phyloP scores from a whole-genome alignment of 805 yeast species.

The Nematodospora valgi region DNA sequence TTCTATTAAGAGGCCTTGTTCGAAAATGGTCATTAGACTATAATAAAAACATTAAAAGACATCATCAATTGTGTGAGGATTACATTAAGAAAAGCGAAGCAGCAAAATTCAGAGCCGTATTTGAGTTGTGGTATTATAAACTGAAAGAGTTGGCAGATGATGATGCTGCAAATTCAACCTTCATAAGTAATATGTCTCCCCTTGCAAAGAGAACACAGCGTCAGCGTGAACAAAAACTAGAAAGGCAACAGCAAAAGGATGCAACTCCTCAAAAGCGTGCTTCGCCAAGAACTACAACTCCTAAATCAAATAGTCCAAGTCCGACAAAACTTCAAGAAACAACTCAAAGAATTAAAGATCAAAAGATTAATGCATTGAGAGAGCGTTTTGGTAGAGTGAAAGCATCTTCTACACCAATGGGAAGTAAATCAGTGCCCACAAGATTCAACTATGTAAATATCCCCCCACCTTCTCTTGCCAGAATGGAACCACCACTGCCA shows the following conservation, averaged over 20 bases:
- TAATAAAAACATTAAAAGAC: constrained; percentile 28
- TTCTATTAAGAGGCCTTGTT: constrained; percentile 21
- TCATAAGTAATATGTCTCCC: constrained; percentile 29
- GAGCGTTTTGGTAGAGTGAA: constrained; percentile 28
- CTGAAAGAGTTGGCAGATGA: constrained; percentile 8
- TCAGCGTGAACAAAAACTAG: constrained; percentile 5
- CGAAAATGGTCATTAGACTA: constrained; percentile 36
- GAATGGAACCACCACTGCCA: constrained; percentile 2
- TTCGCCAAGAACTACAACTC: constrained; percentile 16
- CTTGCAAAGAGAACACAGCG: constrained; percentile 21
- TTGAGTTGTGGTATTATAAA: constrained; percentile 38
- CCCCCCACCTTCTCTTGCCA: constrained; percentile 1
- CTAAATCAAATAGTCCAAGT: constrained; percentile 23
- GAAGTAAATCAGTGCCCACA: neutral
- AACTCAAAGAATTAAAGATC: constrained; percentile 29
- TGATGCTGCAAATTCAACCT: no score
- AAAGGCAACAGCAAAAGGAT: neutral
- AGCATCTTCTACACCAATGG: constrained; percentile 16
- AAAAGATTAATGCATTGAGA: constrained; percentile 31
- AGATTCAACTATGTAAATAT: no score
- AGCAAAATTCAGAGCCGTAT: constrained; percentile 23
- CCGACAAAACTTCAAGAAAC: constrained; percentile 40
- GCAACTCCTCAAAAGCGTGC: neutral
- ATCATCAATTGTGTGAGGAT: constrained; percentile 32
- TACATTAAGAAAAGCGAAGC: constrained; percentile 32